phyloP scores from a whole-genome alignment of 805 yeast genomes.

The Danielozyma ontarioensis region DNA sequence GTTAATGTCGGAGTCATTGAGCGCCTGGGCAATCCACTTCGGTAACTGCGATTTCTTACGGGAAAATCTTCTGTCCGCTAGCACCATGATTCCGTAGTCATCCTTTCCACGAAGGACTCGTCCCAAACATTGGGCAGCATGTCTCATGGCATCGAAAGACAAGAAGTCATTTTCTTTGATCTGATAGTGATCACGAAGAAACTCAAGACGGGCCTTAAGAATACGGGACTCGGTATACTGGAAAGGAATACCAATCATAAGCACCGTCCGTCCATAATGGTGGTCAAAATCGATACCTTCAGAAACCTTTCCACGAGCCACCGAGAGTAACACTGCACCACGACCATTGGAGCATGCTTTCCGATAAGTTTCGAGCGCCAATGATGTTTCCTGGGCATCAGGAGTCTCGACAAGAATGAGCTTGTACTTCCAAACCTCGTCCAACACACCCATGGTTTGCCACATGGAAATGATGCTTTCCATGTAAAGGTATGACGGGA shows the following conservation, averaged over 20 bases:
- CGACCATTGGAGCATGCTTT: constrained; percentile 96
- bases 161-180: constrained; percentile 91
- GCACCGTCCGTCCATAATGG: constrained; percentile 94
- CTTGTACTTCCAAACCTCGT: constrained; percentile 98
- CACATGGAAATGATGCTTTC: constrained; percentile 97
- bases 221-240: constrained; percentile 98
- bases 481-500: constrained; percentile 96
- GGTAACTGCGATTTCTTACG: constrained; percentile 86
- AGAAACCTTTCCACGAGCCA: constrained; percentile 97
- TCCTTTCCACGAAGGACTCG: constrained; percentile 97
- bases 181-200: constrained; percentile 86
- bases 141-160: constrained; percentile 99
- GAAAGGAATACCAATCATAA: constrained; percentile 98
- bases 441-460: constrained; percentile 98
- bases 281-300: constrained; percentile 99
- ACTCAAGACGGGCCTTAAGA: constrained; percentile 89
- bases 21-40: constrained; percentile 94
- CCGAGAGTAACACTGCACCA: constrained; percentile 93
- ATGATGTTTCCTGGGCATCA: constrained; percentile 95
- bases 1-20: constrained; percentile 86
- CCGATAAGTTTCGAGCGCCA: constrained; percentile 92
- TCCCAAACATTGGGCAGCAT: constrained; percentile 98
- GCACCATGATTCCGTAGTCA: constrained; percentile 97
- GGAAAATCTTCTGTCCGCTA: constrained; percentile 91
- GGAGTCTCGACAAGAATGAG: constrained; percentile 95